Conservation (phyloP, 1,284 basidiomycete species). For the Gymnopus androsaceus region DNA sequence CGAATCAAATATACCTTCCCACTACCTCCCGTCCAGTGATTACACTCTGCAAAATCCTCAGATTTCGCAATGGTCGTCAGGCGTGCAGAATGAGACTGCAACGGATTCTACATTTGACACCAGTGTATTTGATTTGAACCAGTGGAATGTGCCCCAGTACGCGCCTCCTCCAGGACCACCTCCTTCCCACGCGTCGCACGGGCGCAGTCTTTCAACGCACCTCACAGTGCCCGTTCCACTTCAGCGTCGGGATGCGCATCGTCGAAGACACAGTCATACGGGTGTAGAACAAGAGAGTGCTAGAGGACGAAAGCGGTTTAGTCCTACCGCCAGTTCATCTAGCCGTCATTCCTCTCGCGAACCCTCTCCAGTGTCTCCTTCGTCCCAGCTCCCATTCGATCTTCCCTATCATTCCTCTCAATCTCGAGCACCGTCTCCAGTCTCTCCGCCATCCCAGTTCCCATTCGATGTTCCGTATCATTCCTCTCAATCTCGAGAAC, state of each 20-base stretch:
- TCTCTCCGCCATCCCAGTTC: not conserved
- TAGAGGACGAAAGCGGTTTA: conserved; percentile 7
- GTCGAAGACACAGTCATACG: conserved; percentile 11
- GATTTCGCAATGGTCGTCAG: not conserved
- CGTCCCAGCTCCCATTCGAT: too few species aligned
- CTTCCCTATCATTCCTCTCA: too few species aligned
- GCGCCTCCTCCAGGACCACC: conserved; percentile 4
- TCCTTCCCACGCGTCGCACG: conserved; percentile 4
- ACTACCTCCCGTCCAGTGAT: not conserved
- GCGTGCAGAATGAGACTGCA: not conserved
- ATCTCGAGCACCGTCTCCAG: not conserved
- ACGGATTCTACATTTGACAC: not conserved
- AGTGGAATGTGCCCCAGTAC: not conserved
- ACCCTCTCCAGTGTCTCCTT: not conserved
- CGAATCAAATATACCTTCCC: too few species aligned
- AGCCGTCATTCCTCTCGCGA: conserved; percentile 7
- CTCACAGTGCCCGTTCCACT: conserved; percentile 12
- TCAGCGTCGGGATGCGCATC: conserved; percentile 12
- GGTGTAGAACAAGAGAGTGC: conserved; percentile 8
- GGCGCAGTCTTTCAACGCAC: conserved; percentile 11
- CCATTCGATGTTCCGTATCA: too few species aligned
- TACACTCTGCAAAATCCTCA: not conserved
- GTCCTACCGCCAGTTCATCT: not conserved
- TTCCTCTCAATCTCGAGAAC: not conserved
- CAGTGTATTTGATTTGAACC: not conserved